phyloP scores from a whole-genome alignment of 2,329 filamentous ascomycete species.

The Aspergillus sp. region DNA sequence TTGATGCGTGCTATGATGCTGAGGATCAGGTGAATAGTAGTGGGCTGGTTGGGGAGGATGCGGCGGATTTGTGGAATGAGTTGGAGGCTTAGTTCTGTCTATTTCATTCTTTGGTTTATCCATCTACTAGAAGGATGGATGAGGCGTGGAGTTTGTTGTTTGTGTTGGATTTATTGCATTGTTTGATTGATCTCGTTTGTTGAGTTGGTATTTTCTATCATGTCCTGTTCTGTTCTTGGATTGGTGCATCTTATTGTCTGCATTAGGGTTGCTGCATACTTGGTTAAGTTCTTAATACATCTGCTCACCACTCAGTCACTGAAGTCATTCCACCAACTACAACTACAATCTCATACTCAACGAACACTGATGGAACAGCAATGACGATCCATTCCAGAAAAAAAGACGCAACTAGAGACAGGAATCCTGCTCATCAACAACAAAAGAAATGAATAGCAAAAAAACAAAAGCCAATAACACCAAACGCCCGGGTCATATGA shows the following conservation, averaged over 20 bases:
- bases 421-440: background rate
- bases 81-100: constrained; percentile 15
- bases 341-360: background rate
- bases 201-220: no score
- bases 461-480: background rate
- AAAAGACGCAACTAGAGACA: background rate
- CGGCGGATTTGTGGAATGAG: constrained; percentile 24
- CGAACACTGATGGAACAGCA: background rate
- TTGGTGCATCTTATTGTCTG: no score
- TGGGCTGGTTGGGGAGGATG: constrained; percentile 15
- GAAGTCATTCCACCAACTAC: background rate
- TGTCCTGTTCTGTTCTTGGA: no score
- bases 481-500: background rate
- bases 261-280: no score
- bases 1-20: constrained; percentile 19
- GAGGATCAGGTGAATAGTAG: constrained; percentile 8
- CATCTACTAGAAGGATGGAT: no score
- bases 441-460: no score
- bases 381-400: background rate
- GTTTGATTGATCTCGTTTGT: no score
- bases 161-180: no score
- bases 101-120: background rate
- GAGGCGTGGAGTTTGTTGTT: no score
- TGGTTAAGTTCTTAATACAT: no score
- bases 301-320: background rate